Evolutionary conservation across 139 green algal genomes (phyloP), one percentile per base, ranked within the genome.

Genomic region (Edaphochlamys debaryana): DNA sequence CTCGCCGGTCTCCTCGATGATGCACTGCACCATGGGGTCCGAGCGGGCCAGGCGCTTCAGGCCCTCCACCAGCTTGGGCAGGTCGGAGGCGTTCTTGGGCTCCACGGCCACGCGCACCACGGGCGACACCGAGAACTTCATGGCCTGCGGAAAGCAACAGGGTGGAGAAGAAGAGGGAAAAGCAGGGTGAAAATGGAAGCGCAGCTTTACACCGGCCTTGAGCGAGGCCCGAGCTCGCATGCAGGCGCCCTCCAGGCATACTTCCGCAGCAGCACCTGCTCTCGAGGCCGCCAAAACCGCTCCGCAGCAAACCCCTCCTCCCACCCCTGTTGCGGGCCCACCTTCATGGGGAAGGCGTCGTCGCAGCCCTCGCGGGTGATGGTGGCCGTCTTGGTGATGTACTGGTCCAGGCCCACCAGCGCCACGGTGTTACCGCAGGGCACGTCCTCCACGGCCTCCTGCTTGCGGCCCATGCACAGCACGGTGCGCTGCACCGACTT

Each of bases 401-500:
- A 98, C 94, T 98, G 95, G 90, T 99, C 97, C 87, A 99, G 93
- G 41, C 97, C 97, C 20, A 99, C 97, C 88, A 99, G 91, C 15
- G 97, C 97, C 66, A 99, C 96, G 48, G 97, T 99, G 96, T 99
- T 99, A 79, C 96, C 97, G 89, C 95, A 99, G 37, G 97, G 97
- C 87, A 99, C 97, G 75, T 98, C 92, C 94, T 99, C 97, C 13
- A 99, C 97, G 20, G 97, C 96, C 88, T 99, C 97, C 91, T 99
- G 97, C 89, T 92, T 93, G 79, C 95, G 92, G 87, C 97, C 97
- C 97, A 99, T 99, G 96, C 97, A 99, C 84, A 99, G 94, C 92
- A 99, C 97, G 36, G 97, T 99, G 80, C 97, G 95, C 97, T 99
- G 97, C 87, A 99, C 95, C 38, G 94, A 95, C 96, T 99, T 99